phyloP scores from a whole-genome alignment of 495 filamentous ascomycete genomes.

The Chaetomium fimeti region DNA sequence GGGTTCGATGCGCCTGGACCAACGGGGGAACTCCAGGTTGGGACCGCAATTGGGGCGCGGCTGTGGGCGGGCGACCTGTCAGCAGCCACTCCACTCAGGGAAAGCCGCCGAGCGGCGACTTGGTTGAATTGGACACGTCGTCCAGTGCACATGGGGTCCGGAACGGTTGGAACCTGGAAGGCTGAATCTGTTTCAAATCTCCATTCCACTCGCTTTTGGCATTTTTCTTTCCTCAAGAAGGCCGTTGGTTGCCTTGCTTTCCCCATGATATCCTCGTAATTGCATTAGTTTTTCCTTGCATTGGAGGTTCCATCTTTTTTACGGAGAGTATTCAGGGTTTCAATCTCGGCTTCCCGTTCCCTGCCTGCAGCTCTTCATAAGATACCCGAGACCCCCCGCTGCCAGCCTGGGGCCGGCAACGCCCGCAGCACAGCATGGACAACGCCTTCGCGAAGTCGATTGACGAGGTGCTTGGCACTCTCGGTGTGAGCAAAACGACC shows the following conservation, averaged over 20 bases:
- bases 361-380: slow-evolving; percentile 11
- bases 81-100: slow-evolving; percentile 19
- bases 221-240: slow-evolving; percentile 15
- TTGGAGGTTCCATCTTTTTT: slow-evolving; percentile 22
- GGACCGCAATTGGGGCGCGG: slow-evolving; percentile 16
- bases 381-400: slow-evolving; percentile 15
- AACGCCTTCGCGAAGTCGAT: slow-evolving; percentile 69
- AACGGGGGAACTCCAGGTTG: slow-evolving; percentile 10
- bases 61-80: slow-evolving; percentile 21
- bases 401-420: slow-evolving; percentile 15
- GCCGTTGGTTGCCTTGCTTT: slow-evolving; percentile 5
- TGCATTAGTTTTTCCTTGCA: slow-evolving; percentile 22
- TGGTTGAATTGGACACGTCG: slow-evolving; percentile 39
- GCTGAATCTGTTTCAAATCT: slow-evolving; percentile 22
- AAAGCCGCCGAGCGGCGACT: slow-evolving; percentile 25
- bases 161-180: slow-evolving; percentile 26
- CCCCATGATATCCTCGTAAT: slow-evolving; percentile 23
- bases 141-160: slow-evolving; percentile 24
- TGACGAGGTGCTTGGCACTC: slow-evolving; percentile 67
- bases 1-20: slow-evolving; percentile 12
- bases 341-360: slow-evolving; percentile 9
- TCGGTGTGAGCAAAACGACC: slow-evolving; percentile 62
- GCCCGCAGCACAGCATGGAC: slow-evolving; percentile 65
- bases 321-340: slow-evolving; percentile 10
- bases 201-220: slow-evolving; percentile 24